Conservation (phyloP, 2,329 filamentous ascomycete species). For the Pseudocercospora fijiensis region DNA sequence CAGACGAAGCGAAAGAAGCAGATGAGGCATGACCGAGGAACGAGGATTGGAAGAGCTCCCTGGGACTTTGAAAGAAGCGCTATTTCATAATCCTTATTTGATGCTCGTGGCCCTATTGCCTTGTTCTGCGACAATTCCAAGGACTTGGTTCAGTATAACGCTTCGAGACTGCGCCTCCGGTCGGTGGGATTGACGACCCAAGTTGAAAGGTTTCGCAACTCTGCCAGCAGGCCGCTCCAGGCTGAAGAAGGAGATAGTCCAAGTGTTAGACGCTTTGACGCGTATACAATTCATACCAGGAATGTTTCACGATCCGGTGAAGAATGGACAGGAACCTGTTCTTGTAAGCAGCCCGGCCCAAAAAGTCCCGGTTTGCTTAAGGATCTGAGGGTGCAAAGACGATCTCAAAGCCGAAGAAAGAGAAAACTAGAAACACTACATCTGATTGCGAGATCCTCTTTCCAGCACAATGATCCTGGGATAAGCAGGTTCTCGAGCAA, state of each 20-base stretch:
- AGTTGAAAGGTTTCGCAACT: too few species aligned
- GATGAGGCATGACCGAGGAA: background rate
- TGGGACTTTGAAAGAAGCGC: too few species aligned
- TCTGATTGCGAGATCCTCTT: background rate
- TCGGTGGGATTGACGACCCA: too few species aligned
- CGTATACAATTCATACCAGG: background rate
- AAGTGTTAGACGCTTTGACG: too few species aligned
- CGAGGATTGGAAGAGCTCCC: too few species aligned
- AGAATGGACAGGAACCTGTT: background rate
- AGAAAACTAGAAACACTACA: background rate
- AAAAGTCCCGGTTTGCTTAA: background rate
- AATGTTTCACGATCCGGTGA: background rate
- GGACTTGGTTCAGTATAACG: too few species aligned
- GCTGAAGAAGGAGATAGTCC: too few species aligned
- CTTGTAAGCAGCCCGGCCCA: background rate
- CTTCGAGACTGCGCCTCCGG: background rate
- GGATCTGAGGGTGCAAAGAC: background rate
- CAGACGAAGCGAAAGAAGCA: constrained; percentile 12
- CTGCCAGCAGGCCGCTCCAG: too few species aligned
- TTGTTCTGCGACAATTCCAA: too few species aligned
- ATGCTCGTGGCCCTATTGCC: too few species aligned
- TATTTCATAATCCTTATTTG: too few species aligned
- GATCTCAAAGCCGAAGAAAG: background rate
- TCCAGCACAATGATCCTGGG: background rate
- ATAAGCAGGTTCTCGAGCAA: background rate